Evolutionary conservation across 2,329 filamentous ascomycete genomes (phyloP), one percentile per base, ranked within the genome.

Genomic region (Cercospora beticola): DNA sequence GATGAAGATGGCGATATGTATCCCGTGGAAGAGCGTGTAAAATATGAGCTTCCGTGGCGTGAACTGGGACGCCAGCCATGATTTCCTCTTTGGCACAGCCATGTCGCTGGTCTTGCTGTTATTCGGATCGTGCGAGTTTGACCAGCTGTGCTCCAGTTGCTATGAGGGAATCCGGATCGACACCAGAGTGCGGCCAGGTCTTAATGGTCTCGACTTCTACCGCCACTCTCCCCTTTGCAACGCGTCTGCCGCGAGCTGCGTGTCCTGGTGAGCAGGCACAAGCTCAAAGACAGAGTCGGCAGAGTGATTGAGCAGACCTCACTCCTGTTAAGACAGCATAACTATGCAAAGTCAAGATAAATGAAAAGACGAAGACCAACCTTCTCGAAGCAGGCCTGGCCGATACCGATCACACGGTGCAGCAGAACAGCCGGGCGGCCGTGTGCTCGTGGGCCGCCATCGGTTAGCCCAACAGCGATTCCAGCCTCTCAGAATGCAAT

Each of bases 1-100:
- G 56, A 78, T 74, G 76, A 81, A 81, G 61, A 81, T 66, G 64
- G 69, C 70, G 43, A 81, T 70, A 62, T 81, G 79, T 10, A 80
- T 68, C 62, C 78, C 78, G 63, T 80, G 79, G 67, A 81, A 81
- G 33, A 77, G 61, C 18, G 71, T 69, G 71, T 80, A 79, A 74
- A 81, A 81, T 28, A 71, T 65, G 52, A 80, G 65, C 68, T 81
- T 80, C 33, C 76, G 74, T 1, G 73, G 58, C 28, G 77, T 78
- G 68, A 80, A 71, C 59, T 79, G 78, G 60, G 74, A 71, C n/a
- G 73, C 72, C 33, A 77, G 74, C 77, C 76, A 78, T 69, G 77
- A 77, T 63, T 74, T 75, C 40, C 65, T 64, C 66, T 74, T 66
- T 7, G 73, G 61, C 5, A 70, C 70, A 59, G 68, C 72, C 72